These are phyloP conservation scores for Persicaria tinctoria DNA, from an alignment of 148 eudicot genomes.

Conservation along the genomic window DNA sequence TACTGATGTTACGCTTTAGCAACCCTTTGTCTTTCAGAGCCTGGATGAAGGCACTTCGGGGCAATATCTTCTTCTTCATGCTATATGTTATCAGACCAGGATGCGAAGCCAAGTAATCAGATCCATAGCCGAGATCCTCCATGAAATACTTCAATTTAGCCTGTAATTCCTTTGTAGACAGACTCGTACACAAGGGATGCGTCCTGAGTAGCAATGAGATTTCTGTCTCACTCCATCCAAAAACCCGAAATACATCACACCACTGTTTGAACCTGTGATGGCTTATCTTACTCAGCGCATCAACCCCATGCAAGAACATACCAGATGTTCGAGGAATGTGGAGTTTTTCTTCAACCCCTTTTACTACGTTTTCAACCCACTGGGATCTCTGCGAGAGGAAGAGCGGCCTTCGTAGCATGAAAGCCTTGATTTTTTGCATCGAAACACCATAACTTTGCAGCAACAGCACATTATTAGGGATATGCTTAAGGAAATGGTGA, in stretches of 20 bases:
- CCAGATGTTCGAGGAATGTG: slow-evolving; percentile 1
- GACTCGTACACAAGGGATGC: background rate
- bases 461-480: background rate
- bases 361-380: slow-evolving; percentile 2
- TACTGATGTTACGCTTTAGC: background rate
- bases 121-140: background rate
- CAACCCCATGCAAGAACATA: background rate
- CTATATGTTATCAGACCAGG: background rate
- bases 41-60: background rate
- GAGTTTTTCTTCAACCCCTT: slow-evolving; percentile 5
- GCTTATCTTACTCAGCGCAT: background rate
- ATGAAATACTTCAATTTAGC: slow-evolving; percentile 10
- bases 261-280: background rate
- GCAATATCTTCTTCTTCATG: slow-evolving; percentile 10
- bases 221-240: slow-evolving; percentile 13
- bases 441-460: slow-evolving; percentile 6
- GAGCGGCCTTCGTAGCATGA: background rate
- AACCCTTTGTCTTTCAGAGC: background rate
- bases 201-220: background rate
- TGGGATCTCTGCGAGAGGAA: background rate
- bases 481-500: background rate
- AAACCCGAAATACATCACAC: background rate
- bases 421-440: background rate
- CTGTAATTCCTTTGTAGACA: too few species aligned
- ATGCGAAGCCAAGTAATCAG: slow-evolving; percentile 5